These are phyloP conservation scores for Tetraselmis striata DNA, from an alignment of 139 green algal species.

Conservation along the genomic window DNA sequence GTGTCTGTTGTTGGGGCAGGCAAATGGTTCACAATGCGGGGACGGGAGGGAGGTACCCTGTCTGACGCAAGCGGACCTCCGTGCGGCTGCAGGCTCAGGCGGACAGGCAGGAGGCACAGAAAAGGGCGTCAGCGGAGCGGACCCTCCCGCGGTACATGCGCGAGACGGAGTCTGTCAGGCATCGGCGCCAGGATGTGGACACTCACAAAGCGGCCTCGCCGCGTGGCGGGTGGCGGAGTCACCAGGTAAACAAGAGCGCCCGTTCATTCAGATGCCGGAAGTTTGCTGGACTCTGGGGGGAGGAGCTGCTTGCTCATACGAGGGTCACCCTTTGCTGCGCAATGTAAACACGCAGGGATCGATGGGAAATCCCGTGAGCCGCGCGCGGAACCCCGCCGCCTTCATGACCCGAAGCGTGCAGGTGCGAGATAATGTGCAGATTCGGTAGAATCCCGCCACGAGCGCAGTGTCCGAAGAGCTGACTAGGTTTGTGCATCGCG, in stretches of 20 bases:
- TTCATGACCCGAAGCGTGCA: background rate
- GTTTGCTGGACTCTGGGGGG: no score
- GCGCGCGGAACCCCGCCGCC: background rate
- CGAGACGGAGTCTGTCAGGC: background rate
- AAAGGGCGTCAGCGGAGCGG: background rate
- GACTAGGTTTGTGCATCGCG: background rate
- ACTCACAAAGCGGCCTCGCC: background rate
- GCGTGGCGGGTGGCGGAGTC: no score
- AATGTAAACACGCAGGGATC: background rate
- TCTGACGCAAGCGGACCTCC: background rate
- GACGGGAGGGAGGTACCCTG: background rate
- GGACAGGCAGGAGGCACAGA: background rate
- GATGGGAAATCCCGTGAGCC: background rate
- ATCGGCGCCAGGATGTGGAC: background rate
- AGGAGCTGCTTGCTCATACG: no score
- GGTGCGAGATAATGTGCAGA: background rate
- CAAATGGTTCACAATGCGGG: background rate
- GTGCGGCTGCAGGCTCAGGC: background rate
- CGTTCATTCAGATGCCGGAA: background rate
- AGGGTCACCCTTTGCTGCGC: background rate
- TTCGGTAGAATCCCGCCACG: background rate
- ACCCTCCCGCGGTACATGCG: background rate
- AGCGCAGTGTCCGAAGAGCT: background rate
- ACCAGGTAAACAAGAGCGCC: background rate
- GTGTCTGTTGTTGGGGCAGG: no score